Base-by-base conservation (phyloP, 106 monocot genomes). In the Allium cepa region DNA sequence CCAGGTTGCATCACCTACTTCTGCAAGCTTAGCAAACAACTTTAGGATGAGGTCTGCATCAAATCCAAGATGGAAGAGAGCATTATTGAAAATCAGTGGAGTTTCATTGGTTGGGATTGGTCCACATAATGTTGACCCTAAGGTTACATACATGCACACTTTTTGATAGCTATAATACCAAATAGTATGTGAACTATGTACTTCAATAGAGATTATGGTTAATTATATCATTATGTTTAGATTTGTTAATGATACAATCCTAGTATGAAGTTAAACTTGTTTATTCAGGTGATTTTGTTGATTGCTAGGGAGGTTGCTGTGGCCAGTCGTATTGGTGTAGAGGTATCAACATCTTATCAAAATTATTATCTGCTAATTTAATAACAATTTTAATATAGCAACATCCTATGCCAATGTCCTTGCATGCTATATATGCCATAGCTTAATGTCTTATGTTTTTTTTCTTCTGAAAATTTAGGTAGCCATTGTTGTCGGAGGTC, bases 401-500 rank as follows among this genome's bases (percentile, higher is more conserved):
- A 46, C 17, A 5, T 3, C 8, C 3, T 73, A 45, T 7, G 64
- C 66, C 8, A 57, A 2, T 13, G 15, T 57, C 66, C 58, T 26
- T 50, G 68, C 22, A 26, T 60, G 36, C 36, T 36, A 36, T 36
- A 36, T 5, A 36, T 36, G 36, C 3, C 36, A 26, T 68, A 17
- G 26, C 15, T 10, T 8, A n/a, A 9, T 74, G 50, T 56, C 22
- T 56, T 46, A 71, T 27, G 14, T 56, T 28, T 61, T 47, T 47
- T 61, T 47, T 76, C 16, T 47, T 76, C 16, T 5, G 11, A 46
- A 27, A 56, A 68, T 71, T 46, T 67, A 99, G 99, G 90, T 93
- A 59, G 93, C 99, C 50, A 71, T 99, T 70, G 93, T 99, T 79
- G 83, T 99, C 76, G 93, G 99, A 68, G 90, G 99, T 53, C 87